Conservation (phyloP, 2,329 filamentous ascomycete species). For the Stachybotrys chartarum region DNA sequence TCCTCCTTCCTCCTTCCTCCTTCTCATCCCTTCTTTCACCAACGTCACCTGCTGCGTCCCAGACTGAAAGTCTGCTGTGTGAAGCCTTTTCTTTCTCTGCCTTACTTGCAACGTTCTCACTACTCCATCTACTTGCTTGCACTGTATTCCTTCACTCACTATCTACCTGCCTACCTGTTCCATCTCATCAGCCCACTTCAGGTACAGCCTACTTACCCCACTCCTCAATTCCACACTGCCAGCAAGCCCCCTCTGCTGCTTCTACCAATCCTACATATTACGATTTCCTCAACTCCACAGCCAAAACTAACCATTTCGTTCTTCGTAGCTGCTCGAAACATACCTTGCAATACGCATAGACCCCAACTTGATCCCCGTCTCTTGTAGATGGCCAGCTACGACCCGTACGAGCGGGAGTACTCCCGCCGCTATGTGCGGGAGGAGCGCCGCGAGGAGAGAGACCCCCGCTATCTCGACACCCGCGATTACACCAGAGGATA, state of each 20-base stretch:
- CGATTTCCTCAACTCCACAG: no score
- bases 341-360: not conserved
- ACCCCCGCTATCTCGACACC: constrained; percentile 46
- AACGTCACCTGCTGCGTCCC: no score
- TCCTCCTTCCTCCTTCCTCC: not conserved
- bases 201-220: not conserved
- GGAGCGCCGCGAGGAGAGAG: constrained; percentile 42
- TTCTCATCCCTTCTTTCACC: not conserved
- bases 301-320: no score
- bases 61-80: no score
- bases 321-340: no score
- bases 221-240: not conserved
- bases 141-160: no score
- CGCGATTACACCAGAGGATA: constrained; percentile 41
- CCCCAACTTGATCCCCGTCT: not conserved
- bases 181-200: not conserved
- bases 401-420: constrained; percentile 46
- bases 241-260: no score
- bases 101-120: not conserved
- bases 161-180: not conserved
- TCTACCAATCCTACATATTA: no score
- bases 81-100: not conserved
- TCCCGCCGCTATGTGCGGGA: constrained; percentile 46
- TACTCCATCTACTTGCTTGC: no score
- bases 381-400: constrained; percentile 38